These are phyloP conservation scores for Umbelopsis vinacea DNA, from an alignment of 192 early-diverging fungal species.

Conservation along the genomic window DNA sequence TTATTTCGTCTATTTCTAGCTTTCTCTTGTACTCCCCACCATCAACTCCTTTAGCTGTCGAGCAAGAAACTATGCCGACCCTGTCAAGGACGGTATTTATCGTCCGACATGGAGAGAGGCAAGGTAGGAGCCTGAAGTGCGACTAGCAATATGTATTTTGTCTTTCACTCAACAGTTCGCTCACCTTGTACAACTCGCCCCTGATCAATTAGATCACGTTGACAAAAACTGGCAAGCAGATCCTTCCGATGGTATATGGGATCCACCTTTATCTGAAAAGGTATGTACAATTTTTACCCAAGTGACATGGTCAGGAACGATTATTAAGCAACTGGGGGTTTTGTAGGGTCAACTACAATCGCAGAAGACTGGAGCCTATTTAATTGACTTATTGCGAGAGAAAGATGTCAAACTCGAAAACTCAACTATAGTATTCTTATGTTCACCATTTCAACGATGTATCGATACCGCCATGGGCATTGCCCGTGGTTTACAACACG, in stretches of 20 bases:
- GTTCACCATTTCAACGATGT: constrained; percentile 46
- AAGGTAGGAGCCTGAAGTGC: constrained; percentile 27
- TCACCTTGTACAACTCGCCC: too few species aligned
- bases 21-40: not conserved
- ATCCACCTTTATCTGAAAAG: constrained; percentile 33
- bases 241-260: constrained; percentile 38
- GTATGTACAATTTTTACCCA: not conserved
- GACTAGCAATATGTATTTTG: too few species aligned
- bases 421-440: constrained; percentile 31
- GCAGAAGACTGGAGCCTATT: constrained; percentile 31
- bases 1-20: not conserved
- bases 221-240: constrained; percentile 39
- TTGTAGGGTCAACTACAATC: constrained; percentile 35
- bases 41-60: not conserved
- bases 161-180: not conserved
- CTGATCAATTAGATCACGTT: constrained; percentile 31
- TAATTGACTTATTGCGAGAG: constrained; percentile 25
- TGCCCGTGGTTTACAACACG: constrained; percentile 30
- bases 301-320: not conserved
- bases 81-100: constrained; percentile 36
- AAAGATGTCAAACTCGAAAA: constrained; percentile 24
- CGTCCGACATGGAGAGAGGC: constrained; percentile 41
- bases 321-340: not conserved
- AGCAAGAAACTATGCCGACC: not conserved
- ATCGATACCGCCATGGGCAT: constrained; percentile 42